Evolutionary conservation across 208 protist species (phyloP).

Genomic region (Leishmania mexicana): DNA sequence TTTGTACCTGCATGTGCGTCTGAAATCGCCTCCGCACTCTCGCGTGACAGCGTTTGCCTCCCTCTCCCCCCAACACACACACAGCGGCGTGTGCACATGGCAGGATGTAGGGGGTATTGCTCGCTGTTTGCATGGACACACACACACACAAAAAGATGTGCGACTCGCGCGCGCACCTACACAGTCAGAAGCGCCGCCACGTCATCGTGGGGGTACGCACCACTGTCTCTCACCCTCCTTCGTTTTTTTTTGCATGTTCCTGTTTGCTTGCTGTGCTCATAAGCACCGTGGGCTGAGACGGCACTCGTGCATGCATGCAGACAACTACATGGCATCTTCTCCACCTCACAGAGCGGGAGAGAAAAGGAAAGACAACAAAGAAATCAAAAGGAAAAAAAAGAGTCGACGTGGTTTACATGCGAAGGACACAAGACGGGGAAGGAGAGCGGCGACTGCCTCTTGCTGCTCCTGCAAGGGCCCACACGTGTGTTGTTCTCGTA

Average conservation of each 20-base stretch:
- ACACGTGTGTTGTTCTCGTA: neutral
- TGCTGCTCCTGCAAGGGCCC: neutral
- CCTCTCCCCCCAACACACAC: neutral
- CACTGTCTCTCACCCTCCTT: neutral
- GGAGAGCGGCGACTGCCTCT: neutral
- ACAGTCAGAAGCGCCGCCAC: neutral
- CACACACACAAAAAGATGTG: neutral
- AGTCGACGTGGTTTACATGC: neutral
- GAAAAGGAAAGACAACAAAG: neutral
- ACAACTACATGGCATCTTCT: conserved; percentile 10
- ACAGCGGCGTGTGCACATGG: neutral
- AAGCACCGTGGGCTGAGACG: neutral
- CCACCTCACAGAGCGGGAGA: neutral
- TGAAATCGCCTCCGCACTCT: neutral
- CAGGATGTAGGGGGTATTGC: neutral
- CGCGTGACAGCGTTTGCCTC: neutral
- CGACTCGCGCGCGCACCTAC: neutral
- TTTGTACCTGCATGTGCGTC: neutral
- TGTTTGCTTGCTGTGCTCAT: neutral
- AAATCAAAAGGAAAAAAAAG: neutral
- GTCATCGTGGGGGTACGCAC: neutral
- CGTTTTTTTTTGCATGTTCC: no score
- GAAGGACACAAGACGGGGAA: neutral
- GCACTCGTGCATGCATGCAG: neutral
- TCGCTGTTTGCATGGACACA: neutral